Evolutionary conservation across 2,329 filamentous ascomycete genomes (phyloP).

Genomic region (Calonectria montana): DNA sequence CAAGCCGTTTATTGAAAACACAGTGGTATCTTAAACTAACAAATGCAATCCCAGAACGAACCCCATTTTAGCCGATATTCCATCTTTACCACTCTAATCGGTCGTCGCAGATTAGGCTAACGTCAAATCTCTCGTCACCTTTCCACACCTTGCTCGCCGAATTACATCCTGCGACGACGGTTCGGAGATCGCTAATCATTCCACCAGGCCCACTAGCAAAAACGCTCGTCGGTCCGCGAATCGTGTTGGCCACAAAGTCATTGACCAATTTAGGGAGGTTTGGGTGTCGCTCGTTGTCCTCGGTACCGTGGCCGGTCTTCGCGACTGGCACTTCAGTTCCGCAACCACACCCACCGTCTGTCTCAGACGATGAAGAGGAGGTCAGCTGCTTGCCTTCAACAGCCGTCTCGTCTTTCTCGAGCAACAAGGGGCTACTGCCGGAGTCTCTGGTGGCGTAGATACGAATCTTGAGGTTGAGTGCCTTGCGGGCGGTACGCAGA

Average conservation of each 20-base stretch:
- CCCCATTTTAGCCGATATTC: slow-evolving; percentile 13
- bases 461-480: slow-evolving; percentile 61
- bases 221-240: slow-evolving; percentile 63
- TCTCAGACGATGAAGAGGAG: slow-evolving; percentile 41
- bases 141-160: slow-evolving; percentile 65
- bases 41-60: slow-evolving; percentile 8
- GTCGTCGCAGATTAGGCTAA: slow-evolving; percentile 70
- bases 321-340: slow-evolving; percentile 44
- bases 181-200: slow-evolving; percentile 69
- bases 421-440: slow-evolving; percentile 28
- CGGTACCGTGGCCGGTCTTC: slow-evolving; percentile 43
- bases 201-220: slow-evolving; percentile 70
- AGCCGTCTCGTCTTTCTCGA: slow-evolving; percentile 36
- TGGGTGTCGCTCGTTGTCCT: slow-evolving; percentile 53
- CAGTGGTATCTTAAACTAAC: slow-evolving; percentile 38
- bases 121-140: slow-evolving; percentile 66
- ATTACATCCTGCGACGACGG: slow-evolving; percentile 65
- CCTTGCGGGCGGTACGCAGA: slow-evolving; percentile 52
- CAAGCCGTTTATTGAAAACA: slow-evolving; percentile 5
- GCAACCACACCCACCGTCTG: slow-evolving; percentile 39
- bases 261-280: slow-evolving; percentile 59
- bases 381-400: slow-evolving; percentile 27
- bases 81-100: slow-evolving; percentile 61
- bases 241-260: slow-evolving; percentile 60
- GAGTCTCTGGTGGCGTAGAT: slow-evolving; percentile 70